Base-by-base conservation (phyloP, 306 rosid genomes). In the Glycine latifolia region DNA sequence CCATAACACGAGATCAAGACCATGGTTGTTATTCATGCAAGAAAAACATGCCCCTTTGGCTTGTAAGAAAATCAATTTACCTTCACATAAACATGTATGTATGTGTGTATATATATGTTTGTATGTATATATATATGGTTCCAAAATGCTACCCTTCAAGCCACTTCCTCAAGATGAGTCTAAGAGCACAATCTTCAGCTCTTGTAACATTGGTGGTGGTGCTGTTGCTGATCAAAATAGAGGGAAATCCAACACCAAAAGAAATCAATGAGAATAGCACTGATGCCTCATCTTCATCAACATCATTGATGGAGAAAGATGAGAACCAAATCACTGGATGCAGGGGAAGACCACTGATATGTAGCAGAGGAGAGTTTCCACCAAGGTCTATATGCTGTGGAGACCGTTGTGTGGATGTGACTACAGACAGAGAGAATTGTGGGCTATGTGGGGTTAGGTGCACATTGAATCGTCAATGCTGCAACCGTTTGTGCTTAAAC, bases 401-500 rank as follows among this genome's bases (percentile, higher is more conserved):
- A 12, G 66, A 86, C 73, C 86, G 81, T 20, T 94, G 98, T 43
- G 81, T 89, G 7, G 89, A 90, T 43, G 73, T 89, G 17, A 68
- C 77, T 4, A 61, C 49, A 0, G 92, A 94, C 37, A 5, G 2
- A 0, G 9, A 79, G 44, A 88, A 94, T 55, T 94, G 97, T 60
- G 92, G 97, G 0, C 7, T 47, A 7, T 94, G 98, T 75, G 85
- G 81, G 3, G 0, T 33, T 2, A 86, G 65, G 1, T 94, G 94
- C 66, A 71, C 3, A 0, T 80, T 73, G 41, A 31, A 74, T 62
- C 62, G 41, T 47, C 88, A 81, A 54, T 94, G 98, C 8, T 94
- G 98, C 65, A 44, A 77, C 53, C 89, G 97, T 5, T 12, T 74
- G 0, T 94, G 98, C 73, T 3, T 47, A 1, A 44, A 91, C 78